phyloP scores from a whole-genome alignment of 106 monocot species.

The Dendrobium officinale region DNA sequence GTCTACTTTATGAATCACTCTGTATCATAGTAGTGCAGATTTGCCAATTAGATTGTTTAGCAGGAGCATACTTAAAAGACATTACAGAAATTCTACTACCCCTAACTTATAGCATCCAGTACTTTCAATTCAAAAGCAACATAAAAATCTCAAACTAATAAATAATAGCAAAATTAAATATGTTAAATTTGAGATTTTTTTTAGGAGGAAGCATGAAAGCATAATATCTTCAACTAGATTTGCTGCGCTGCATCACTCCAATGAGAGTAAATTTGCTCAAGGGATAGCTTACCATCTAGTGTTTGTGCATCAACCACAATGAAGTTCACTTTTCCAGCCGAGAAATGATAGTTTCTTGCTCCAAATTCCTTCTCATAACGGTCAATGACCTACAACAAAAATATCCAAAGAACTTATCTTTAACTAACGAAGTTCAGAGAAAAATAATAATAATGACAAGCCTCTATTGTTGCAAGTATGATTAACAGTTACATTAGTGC shows the following conservation, averaged over 20 bases:
- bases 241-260: not conserved
- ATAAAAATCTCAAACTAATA: not conserved
- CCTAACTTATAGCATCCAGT: not conserved
- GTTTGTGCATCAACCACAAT: slow-evolving; percentile 90
- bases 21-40: no score
- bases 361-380: slow-evolving; percentile 92
- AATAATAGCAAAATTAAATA: not conserved
- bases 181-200: not conserved
- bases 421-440: not conserved
- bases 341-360: slow-evolving; percentile 66
- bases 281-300: slow-evolving; percentile 60
- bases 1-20: no score
- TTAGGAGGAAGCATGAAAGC: not conserved
- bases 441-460: not conserved
- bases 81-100: not conserved
- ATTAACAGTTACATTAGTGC: not conserved
- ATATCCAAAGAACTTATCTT: not conserved
- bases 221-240: not conserved
- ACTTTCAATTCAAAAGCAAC: not conserved
- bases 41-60: no score
- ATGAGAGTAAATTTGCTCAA: not conserved
- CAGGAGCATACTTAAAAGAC: no score
- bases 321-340: slow-evolving; percentile 66
- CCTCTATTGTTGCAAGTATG: not conserved
- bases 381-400: slow-evolving; percentile 52